Evolutionary conservation across 441 rosid genomes (phyloP), one percentile per base, ranked within the genome.

Genomic region (Erysimum pusillum): DNA sequence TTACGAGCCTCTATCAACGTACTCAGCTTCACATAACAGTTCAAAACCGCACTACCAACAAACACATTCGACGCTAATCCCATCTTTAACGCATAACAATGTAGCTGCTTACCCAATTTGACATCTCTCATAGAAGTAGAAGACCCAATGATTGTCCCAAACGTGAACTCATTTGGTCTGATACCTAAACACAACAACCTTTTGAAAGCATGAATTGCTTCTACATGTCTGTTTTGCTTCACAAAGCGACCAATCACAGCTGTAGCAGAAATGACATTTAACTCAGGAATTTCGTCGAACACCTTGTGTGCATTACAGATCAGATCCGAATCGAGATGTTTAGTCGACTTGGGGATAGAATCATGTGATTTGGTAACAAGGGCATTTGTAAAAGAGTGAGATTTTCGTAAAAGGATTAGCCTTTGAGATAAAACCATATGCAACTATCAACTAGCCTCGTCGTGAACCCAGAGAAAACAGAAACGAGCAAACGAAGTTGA

Each of bases 151-250:
- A 88, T 81, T 0, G 94, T 80, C 57, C 91, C 88, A 62, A 90
- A 91, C 2, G 97, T 93, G 84, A 82, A 91, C 67, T 91, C 91
- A 58, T 79, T 91, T 9, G 96, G 97, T 42, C 84, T 89, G 39
- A 91, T 83, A 14, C 84, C 69, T 80, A 81, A 35, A 38, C 20
- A 69, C 41, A 90, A 73, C 86, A 90, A 80, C 63, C 83, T 83
- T 18, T 85, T 81, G 76, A 93, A 93, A n/a, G 85, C 74, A 60
- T 51, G 51, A 6, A 63, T 52, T 28, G 92, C 96, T 53, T 89
- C 90, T 31, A 74, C 76, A 63, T 88, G 80, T 5, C 74, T 80
- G 11, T 80, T 72, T 44, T 77, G 83, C 81, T 79, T 82, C 41
- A 85, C 82, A 59, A 79, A 77, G 70, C 68, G 82, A 12, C 96